These are phyloP conservation scores for Gossypium aridum DNA, from an alignment of 441 rosid genomes.

Conservation along the genomic window DNA sequence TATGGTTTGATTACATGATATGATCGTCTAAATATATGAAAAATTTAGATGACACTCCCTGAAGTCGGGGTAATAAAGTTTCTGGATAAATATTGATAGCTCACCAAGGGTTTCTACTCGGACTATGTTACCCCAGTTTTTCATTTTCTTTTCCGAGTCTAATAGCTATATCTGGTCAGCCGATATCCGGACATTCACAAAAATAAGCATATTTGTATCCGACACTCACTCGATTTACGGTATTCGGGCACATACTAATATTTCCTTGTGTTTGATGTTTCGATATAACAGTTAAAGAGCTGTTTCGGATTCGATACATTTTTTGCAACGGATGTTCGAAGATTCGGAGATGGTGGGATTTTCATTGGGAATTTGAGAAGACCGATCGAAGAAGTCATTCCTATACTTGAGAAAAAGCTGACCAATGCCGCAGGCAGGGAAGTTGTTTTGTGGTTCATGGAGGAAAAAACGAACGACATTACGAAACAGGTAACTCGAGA, in stretches of 20 bases:
- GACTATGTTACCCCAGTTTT: neutral
- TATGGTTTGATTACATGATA: neutral
- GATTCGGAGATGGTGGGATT: conserved; percentile 95
- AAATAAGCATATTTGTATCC: too few species aligned
- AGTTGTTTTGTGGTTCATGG: conserved; percentile 91
- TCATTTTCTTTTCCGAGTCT: too few species aligned
- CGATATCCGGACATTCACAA: too few species aligned
- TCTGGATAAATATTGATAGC: neutral
- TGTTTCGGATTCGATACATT: conserved; percentile 87
- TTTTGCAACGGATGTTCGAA: conserved; percentile 82
- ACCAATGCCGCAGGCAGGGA: conserved; percentile 83
- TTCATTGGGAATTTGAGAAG: conserved; percentile 76
- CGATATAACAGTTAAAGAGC: conserved; percentile 57
- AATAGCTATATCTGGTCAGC: too few species aligned
- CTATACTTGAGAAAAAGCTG: conserved; percentile 70
- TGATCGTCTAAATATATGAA: neutral
- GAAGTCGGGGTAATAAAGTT: neutral
- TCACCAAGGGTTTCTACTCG: neutral
- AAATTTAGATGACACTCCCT: neutral
- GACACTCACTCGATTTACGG: too few species aligned
- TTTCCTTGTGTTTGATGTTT: conserved; percentile 16
- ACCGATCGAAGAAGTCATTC: conserved; percentile 76
- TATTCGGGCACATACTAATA: neutral
- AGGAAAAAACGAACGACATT: conserved; percentile 67
- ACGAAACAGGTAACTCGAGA: conserved; percentile 64